A percentile compares a stretch with the other conserved stretches of the same genome.
These are phyloP conservation scores for Candida tetrigidarum DNA, from an alignment of 1,139 yeast species.

Conservation along the genomic window DNA sequence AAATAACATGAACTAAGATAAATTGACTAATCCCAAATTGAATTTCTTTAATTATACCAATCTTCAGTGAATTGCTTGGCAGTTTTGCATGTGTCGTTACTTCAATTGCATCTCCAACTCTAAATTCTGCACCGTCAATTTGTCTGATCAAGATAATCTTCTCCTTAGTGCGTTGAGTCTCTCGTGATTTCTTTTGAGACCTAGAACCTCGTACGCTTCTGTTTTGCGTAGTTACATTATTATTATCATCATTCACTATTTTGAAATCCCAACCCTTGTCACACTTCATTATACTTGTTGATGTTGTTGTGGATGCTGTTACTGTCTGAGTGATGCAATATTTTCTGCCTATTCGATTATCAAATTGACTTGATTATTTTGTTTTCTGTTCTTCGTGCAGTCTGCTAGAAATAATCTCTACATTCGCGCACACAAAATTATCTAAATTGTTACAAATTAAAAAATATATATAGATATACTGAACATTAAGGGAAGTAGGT, in stretches of 20 bases:
- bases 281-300: conserved; percentile 17
- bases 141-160: conserved; percentile 28
- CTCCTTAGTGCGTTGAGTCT: conserved; percentile 15
- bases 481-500: background rate
- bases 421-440: background rate
- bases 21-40: conserved; percentile 41
- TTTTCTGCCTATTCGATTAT: too few species aligned
- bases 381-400: background rate
- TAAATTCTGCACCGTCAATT: conserved; percentile 39
- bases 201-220: conserved; percentile 17
- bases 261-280: conserved; percentile 39
- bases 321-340: too few species aligned
- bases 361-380: background rate
- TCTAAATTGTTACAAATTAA: conserved; percentile 1
- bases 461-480: too few species aligned
- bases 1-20: conserved; percentile 40
- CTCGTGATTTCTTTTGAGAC: conserved; percentile 24
- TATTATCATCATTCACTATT: conserved; percentile 18
- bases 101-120: conserved; percentile 44
- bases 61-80: background rate
- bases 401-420: background rate
- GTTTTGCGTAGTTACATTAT: conserved; percentile 10
- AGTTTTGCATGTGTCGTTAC: conserved; percentile 19
- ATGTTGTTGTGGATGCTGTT: too few species aligned
- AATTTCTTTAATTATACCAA: conserved; percentile 45